Percentiles rank a stretch among this genome's conserved stretches.
Conservation (phyloP, 2,329 filamentous ascomycete species). For the Xylaria sp. region DNA sequence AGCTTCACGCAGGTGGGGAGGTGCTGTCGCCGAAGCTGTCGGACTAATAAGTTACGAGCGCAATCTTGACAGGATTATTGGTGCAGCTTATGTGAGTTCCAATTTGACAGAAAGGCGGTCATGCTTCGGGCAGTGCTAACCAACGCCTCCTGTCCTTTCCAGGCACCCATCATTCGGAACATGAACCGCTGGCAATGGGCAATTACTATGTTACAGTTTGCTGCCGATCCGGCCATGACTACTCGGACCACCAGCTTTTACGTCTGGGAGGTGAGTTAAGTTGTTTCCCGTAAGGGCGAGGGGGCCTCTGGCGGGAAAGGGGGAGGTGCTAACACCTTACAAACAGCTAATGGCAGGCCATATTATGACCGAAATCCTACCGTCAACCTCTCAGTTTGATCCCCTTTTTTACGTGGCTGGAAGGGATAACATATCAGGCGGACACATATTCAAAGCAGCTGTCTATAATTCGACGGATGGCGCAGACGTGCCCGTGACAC, state of each 20-base stretch:
- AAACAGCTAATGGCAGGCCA: conserved; percentile 49
- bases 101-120: not conserved
- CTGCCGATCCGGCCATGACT: conserved; percentile 51
- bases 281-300: too few species aligned
- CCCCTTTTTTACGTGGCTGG: conserved; percentile 56
- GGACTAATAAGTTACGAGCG: conserved; percentile 67
- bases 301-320: too few species aligned
- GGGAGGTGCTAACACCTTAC: not conserved
- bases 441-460: conserved; percentile 53
- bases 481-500: conserved; percentile 47
- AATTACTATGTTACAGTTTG: conserved; percentile 53
- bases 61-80: conserved; percentile 61
- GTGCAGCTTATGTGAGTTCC: conserved; percentile 49
- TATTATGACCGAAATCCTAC: conserved; percentile 50
- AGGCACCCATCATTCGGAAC: conserved; percentile 52
- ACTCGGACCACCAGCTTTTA: conserved; percentile 55
- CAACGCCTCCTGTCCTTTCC: not conserved
- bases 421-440: conserved; percentile 44
- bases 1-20: conserved; percentile 49
- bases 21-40: conserved; percentile 66
- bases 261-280: conserved; percentile 44
- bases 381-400: conserved; percentile 44
- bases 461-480: conserved; percentile 55
- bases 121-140: not conserved
- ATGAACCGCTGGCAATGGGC: conserved; percentile 55